Base-by-base conservation (phyloP, 2,329 filamentous ascomycete genomes). In the Diplodia scrobiculata region DNA sequence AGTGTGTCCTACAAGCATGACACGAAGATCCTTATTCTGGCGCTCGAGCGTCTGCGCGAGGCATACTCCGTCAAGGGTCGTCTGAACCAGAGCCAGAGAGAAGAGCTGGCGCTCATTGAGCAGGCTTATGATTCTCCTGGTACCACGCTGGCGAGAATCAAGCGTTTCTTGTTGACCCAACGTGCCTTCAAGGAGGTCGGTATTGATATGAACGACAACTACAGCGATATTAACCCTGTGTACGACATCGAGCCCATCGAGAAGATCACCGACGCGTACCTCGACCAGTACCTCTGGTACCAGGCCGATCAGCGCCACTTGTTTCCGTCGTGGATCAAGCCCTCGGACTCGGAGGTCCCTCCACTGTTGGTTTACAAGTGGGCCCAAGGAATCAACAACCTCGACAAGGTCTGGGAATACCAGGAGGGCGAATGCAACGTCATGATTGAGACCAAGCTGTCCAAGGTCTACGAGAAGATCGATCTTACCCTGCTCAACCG, bases 201-300 rank as follows among this genome's bases (percentile, higher is more conserved):
- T 65, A 99, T 99, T 71, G 95, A 99, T 76, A 99, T 99, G 95
- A 99, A 99, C 77, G 95, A 99, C 81, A 99, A 99, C 75, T 99
- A 99, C 81, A 98, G 89, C 83, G 94, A 92, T 19, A 99, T 99
- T 82, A 99, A 99, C 75, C 96, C 95, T 0, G 95, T 99, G 0
- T 99, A 99, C 75, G 95, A 99, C 71, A 95, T 99, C 68, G 96
- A 99, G 79, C 95, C 95, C 0, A 97, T 99, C 67, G 95, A 99
- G 82, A 99, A 99, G 82, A 99, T 99, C 72, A 99, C 94, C 47
- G 95, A 99, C 79, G 96, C 95, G 2, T 99, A 99, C 73, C 86
- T 99, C 58, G 95, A 99, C 73, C 96, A 99, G 75, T 99, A 99
- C 73, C 84, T 99, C 10, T 99, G 96, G 95, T 99, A 99, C 75